Conservation (phyloP, 805 yeast genomes). For the Ogataea methylovora region DNA sequence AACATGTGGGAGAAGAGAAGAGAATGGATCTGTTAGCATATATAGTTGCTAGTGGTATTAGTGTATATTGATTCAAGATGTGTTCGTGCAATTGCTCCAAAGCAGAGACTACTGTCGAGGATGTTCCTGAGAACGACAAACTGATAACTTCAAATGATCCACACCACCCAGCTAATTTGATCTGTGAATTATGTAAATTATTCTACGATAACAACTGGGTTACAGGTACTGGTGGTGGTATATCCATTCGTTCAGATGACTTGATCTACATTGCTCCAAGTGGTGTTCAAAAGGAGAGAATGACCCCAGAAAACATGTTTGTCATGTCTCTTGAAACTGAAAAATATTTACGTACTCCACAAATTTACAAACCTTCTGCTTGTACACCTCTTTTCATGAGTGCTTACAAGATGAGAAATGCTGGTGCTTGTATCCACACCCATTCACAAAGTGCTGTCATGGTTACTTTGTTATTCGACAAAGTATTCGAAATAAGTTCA, state of each 20-base stretch:
- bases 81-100: constrained; percentile 7
- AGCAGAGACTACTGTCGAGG: too few species aligned
- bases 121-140: constrained; percentile 5
- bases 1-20: too few species aligned
- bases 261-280: constrained; percentile 79
- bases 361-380: constrained; percentile 75
- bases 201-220: constrained; percentile 86
- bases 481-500: constrained; percentile 67
- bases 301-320: constrained; percentile 76
- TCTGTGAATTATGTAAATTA: constrained; percentile 70
- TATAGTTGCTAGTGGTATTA: too few species aligned
- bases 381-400: constrained; percentile 86
- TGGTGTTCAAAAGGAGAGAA: constrained; percentile 92
- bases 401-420: constrained; percentile 54
- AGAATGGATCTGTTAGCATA: too few species aligned
- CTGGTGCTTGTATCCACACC: constrained; percentile 93
- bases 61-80: constrained; percentile 5
- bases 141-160: constrained; percentile 14
- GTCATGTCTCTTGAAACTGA: constrained; percentile 53
- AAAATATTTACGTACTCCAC: constrained; percentile 54
- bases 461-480: constrained; percentile 61
- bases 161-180: constrained; percentile 72
- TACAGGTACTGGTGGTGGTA: constrained; percentile 95
- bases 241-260: constrained; percentile 59
- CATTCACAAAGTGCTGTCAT: constrained; percentile 88